Evolutionary conservation across 257 asterid species (phyloP).

Genomic region (Penstemon barbatus): DNA sequence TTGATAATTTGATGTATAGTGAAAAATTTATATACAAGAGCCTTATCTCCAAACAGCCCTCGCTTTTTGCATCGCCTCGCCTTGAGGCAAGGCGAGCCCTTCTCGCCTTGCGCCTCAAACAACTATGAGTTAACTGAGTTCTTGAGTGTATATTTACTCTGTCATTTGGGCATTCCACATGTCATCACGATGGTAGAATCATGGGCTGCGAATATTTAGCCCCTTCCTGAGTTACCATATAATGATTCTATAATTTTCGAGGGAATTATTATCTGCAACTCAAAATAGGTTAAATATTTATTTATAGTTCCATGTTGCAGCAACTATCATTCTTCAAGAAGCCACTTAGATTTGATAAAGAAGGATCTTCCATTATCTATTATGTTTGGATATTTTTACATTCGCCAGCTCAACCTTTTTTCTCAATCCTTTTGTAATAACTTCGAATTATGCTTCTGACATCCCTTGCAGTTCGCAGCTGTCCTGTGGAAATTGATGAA

Average conservation of each 20-base stretch:
- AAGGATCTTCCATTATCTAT: neutral
- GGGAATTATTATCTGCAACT: neutral
- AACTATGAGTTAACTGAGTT: neutral
- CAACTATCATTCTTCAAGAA: neutral
- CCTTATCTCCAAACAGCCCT: no score
- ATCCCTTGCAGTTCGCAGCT: neutral
- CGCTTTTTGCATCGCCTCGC: no score
- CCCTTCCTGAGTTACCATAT: neutral
- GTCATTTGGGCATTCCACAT: constrained; percentile 13
- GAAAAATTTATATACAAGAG: no score
- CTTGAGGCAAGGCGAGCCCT: no score
- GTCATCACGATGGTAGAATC: neutral
- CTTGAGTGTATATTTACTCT: neutral
- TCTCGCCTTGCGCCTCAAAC: no score
- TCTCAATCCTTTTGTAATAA: neutral
- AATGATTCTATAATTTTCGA: constrained; percentile 2
- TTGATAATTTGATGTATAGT: no score
- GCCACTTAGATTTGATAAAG: no score
- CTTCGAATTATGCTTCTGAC: neutral
- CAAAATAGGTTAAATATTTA: no score
- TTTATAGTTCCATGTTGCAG: no score
- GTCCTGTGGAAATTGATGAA: neutral
- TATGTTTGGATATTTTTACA: constrained; percentile 6
- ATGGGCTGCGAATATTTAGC: neutral
- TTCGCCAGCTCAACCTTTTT: constrained; percentile 5